Percentiles rank a stretch among this genome's conserved stretches.
Evolutionary conservation across 352 stramenopile genomes (phyloP).

Genomic region (Pythium coloratum): DNA sequence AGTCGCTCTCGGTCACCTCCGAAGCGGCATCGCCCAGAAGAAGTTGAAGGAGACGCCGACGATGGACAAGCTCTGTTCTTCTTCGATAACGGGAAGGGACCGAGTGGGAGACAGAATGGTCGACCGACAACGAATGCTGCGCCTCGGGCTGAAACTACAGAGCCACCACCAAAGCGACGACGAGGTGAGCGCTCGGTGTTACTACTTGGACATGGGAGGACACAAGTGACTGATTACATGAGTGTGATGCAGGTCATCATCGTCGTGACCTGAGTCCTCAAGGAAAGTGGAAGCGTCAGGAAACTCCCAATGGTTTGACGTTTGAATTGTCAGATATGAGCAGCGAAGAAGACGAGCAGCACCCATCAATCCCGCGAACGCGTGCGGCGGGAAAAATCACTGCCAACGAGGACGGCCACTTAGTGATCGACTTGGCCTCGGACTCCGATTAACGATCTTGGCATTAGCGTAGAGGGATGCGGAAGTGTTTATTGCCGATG

Average conservation of each 20-base stretch:
- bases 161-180: background rate
- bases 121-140: background rate
- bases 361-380: slow-evolving; percentile 7
- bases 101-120: background rate
- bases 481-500: slow-evolving; percentile 86
- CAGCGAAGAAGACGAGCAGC: slow-evolving; percentile 30
- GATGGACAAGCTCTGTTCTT: slow-evolving; percentile 15
- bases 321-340: slow-evolving; percentile 30
- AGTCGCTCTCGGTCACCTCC: slow-evolving; percentile 19
- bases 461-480: slow-evolving; percentile 53
- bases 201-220: background rate
- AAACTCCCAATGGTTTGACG: background rate
- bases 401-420: slow-evolving; percentile 4
- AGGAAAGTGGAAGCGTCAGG: slow-evolving; percentile 17
- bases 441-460: slow-evolving; percentile 18
- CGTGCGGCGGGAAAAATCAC: background rate
- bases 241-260: background rate
- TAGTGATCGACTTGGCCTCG: slow-evolving; percentile 26
- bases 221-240: background rate
- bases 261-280: background rate
- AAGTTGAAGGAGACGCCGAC: background rate
- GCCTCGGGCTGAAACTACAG: too few species aligned
- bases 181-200: background rate
- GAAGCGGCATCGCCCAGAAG: background rate
- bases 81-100: slow-evolving; percentile 9